Conservation (phyloP, 192 early-diverging fungal species). For the Coemansia sp. region DNA sequence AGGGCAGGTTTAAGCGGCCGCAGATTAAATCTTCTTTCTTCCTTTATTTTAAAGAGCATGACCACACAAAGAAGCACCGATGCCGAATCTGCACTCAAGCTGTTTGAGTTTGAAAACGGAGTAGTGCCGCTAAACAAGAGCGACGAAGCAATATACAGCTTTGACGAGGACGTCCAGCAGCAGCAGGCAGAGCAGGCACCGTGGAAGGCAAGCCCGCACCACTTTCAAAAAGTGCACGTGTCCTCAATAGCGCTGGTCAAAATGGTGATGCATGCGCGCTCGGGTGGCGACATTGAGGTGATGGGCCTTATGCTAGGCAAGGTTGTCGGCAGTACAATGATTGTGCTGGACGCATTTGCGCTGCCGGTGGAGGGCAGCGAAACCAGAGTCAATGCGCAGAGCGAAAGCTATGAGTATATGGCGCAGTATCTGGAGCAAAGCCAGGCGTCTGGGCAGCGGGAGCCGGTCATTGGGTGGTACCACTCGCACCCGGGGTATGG, state of each 20-base stretch:
- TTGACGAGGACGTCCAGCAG: constrained; percentile 68
- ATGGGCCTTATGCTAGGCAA: constrained; percentile 99
- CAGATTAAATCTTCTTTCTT: neutral
- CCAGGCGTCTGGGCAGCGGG: constrained; percentile 83
- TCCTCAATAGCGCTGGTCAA: constrained; percentile 96
- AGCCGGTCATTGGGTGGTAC: constrained; percentile 98
- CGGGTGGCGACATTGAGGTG: constrained; percentile 92
- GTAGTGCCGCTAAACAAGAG: constrained; percentile 62
- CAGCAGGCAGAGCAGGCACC: constrained; percentile 63
- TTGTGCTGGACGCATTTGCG: constrained; percentile 96
- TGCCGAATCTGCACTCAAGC: constrained; percentile 31
- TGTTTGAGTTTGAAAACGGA: constrained; percentile 67
- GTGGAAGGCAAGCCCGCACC: constrained; percentile 70
- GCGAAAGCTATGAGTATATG: constrained; percentile 97
- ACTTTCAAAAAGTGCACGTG: constrained; percentile 80
- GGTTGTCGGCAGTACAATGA: constrained; percentile 78
- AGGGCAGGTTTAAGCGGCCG: neutral
- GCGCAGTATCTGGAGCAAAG: constrained; percentile 82
- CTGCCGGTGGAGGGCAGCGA: constrained; percentile 98
- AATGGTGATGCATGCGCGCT: constrained; percentile 99
- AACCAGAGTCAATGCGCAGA: constrained; percentile 90
- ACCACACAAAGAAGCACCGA: constrained; percentile 8
- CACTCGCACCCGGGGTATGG: constrained; percentile 99
- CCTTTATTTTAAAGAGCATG: constrained; percentile 4
- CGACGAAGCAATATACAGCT: constrained; percentile 79